phyloP scores from a whole-genome alignment of 768 basidiomycete genomes.

The Suillus sp. region DNA sequence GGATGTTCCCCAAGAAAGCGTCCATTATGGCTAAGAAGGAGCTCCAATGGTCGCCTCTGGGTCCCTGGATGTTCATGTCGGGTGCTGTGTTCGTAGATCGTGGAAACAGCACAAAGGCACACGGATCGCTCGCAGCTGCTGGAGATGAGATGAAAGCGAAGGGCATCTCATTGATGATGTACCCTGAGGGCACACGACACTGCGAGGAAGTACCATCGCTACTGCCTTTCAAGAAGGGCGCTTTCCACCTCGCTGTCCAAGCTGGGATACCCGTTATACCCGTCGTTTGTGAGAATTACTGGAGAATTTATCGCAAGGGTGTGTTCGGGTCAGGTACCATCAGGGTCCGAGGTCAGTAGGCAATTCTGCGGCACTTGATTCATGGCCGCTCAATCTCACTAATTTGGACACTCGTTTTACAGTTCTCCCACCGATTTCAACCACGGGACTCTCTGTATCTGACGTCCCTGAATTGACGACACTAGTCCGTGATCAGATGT shows the following conservation, averaged over 20 bases:
- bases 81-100: slow-evolving; percentile 93
- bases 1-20: slow-evolving; percentile 79
- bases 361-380: not conserved
- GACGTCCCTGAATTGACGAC: slow-evolving; percentile 71
- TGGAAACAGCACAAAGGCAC: slow-evolving; percentile 72
- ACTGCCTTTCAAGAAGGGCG: slow-evolving; percentile 95
- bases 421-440: slow-evolving; percentile 93
- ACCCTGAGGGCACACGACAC: slow-evolving; percentile 94
- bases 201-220: slow-evolving; percentile 64
- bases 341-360: slow-evolving; percentile 66
- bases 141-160: slow-evolving; percentile 74
- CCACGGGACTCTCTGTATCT: slow-evolving; percentile 63
- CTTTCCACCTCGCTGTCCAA: slow-evolving; percentile 94
- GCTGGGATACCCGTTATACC: slow-evolving; percentile 90
- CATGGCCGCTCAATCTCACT: slow-evolving; percentile 14
- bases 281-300: slow-evolving; percentile 93
- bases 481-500: slow-evolving; percentile 78
- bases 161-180: slow-evolving; percentile 86
- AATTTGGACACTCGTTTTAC: slow-evolving; percentile 15
- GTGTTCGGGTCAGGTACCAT: slow-evolving; percentile 76
- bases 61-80: slow-evolving; percentile 87
- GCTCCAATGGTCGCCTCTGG: slow-evolving; percentile 83
- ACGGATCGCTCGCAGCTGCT: slow-evolving; percentile 74
- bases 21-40: slow-evolving; percentile 95
- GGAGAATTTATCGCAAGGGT: slow-evolving; percentile 78